Percentiles rank a stretch among this genome's conserved stretches.
These are phyloP conservation scores for Elsinoe fawcettii DNA, from an alignment of 2,329 filamentous ascomycete genomes.

Conservation along the genomic window DNA sequence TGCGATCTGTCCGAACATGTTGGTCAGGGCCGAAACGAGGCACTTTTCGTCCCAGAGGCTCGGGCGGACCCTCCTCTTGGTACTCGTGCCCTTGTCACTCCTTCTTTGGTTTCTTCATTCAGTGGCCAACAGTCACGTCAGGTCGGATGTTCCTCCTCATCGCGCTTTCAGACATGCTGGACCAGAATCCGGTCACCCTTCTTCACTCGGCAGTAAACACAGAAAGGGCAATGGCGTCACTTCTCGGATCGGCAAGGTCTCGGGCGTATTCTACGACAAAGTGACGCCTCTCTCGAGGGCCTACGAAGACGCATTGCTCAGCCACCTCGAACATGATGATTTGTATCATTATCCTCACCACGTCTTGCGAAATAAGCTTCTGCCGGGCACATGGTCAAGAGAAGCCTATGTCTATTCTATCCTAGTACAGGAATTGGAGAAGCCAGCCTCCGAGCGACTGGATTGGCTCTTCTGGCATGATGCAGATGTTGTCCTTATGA, in stretches of 20 bases:
- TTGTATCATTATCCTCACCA: not conserved
- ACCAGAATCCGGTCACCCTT: not conserved
- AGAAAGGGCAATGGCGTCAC: not conserved
- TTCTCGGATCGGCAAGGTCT: constrained; percentile 10
- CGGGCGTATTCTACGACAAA: constrained; percentile 7
- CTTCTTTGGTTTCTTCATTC: not conserved
- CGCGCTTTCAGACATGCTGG: not conserved
- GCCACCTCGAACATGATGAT: constrained; percentile 4
- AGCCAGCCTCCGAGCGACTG: not conserved
- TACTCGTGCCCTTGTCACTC: not conserved
- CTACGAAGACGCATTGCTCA: constrained; percentile 5
- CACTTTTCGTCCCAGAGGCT: not conserved
- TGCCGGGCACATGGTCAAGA: not conserved
- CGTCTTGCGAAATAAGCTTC: not conserved
- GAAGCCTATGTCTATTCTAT: constrained; percentile 4
- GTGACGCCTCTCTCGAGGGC: not conserved
- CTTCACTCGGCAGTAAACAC: not conserved
- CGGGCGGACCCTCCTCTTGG: not conserved
- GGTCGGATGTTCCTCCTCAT: not conserved
- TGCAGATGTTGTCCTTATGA: constrained; percentile 26
- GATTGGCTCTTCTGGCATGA: constrained; percentile 22
- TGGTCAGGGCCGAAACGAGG: not conserved
- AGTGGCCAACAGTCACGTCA: not conserved
- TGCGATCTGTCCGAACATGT: not conserved
- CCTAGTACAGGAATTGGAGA: constrained; percentile 3